phyloP scores from a whole-genome alignment of 805 yeast species.

The Ogataea trehaloabstinens region DNA sequence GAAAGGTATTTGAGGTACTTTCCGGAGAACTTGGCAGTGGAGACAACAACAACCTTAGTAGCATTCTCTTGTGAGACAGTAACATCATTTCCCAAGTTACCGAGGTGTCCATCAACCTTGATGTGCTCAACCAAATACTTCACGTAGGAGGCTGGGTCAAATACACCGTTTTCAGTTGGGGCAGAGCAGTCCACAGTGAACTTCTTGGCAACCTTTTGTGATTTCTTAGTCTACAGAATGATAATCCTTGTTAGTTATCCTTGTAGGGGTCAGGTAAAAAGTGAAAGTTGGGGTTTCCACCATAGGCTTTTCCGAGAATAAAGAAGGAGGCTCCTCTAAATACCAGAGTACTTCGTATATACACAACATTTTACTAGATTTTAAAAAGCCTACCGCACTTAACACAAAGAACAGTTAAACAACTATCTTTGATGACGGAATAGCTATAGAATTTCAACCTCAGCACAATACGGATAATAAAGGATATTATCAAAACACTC shows the following conservation, averaged over 20 bases:
- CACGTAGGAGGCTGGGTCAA: slow-evolving; percentile 96
- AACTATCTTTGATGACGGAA: slow-evolving; percentile 10
- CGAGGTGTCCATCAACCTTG: slow-evolving; percentile 95
- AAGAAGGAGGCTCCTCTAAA: background rate
- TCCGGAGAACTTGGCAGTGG: slow-evolving; percentile 97
- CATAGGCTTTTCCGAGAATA: slow-evolving; percentile 3
- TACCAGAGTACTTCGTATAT: slow-evolving; percentile 2
- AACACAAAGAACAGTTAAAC: slow-evolving; percentile 6
- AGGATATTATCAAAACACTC: background rate
- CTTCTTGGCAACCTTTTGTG: slow-evolving; percentile 74
- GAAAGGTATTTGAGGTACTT: slow-evolving; percentile 99
- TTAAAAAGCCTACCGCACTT: slow-evolving; percentile 24
- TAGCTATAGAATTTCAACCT: slow-evolving; percentile 10
- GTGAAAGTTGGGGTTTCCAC: slow-evolving; percentile 6
- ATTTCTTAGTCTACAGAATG: slow-evolving; percentile 66
- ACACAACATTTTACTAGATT: background rate
- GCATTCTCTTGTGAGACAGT: slow-evolving; percentile 82
- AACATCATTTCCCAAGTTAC: slow-evolving; percentile 96
- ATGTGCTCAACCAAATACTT: slow-evolving; percentile 98
- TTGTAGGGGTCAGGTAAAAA: background rate
- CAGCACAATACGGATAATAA: background rate
- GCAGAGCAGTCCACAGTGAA: slow-evolving; percentile 95
- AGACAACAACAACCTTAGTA: slow-evolving; percentile 83
- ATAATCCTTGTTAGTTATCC: slow-evolving; percentile 5
- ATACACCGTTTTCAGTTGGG: slow-evolving; percentile 96